These are phyloP conservation scores for Xylariomycetidae sp. DNA, from an alignment of 2,329 filamentous ascomycete species.

Conservation along the genomic window DNA sequence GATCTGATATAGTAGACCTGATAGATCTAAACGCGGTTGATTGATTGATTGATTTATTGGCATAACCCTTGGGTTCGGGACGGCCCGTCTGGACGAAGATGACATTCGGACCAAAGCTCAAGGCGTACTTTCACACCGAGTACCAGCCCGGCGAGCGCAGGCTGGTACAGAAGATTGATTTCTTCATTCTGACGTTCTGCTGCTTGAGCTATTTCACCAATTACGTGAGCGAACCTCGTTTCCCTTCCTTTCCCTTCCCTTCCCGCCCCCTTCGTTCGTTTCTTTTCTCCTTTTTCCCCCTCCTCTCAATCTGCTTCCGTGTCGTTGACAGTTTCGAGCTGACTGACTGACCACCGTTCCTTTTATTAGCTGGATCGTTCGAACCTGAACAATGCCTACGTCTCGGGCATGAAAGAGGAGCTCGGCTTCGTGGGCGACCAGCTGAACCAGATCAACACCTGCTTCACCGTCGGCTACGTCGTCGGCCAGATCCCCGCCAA, in stretches of 20 bases:
- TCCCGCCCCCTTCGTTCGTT: too few species aligned
- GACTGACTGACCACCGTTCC: neutral
- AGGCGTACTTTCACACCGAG: conserved; percentile 24
- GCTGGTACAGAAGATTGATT: conserved; percentile 56
- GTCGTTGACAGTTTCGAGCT: neutral
- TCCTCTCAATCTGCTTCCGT: neutral
- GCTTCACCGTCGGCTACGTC: conserved; percentile 40
- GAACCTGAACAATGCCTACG: conserved; percentile 50
- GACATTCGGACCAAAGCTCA: conserved; percentile 15
- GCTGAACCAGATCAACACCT: conserved; percentile 49
- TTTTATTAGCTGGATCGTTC: conserved; percentile 40
- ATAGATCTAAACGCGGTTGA: too few species aligned
- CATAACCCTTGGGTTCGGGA: too few species aligned
- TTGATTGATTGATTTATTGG: too few species aligned
- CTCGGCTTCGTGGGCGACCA: conserved; percentile 43
- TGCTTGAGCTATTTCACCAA: conserved; percentile 54
- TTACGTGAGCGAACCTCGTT: conserved; percentile 34
- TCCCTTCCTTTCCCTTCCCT: too few species aligned
- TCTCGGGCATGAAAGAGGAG: conserved; percentile 50
- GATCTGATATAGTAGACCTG: too few species aligned
- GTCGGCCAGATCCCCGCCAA: conserved; percentile 59
- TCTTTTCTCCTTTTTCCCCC: neutral
- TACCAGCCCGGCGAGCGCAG: conserved; percentile 33
- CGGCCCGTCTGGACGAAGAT: too few species aligned
- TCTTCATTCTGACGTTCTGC: conserved; percentile 61